These are phyloP conservation scores for Ehretia macrophylla DNA, from an alignment of 257 asterid species.

Conservation along the genomic window DNA sequence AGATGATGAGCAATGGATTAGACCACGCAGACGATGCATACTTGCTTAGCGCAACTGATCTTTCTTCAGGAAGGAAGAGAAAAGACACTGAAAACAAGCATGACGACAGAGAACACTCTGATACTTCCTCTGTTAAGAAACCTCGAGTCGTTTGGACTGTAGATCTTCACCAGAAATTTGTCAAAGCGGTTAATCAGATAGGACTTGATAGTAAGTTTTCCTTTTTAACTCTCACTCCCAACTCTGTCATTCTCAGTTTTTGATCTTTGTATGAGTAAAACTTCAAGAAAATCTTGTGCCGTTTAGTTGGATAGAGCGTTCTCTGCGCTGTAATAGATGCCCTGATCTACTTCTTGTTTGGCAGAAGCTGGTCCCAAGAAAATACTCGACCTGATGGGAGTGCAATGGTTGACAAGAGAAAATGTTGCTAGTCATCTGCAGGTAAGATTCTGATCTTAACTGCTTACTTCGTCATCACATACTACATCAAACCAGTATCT, in stretches of 20 bases:
- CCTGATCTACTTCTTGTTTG: slow-evolving; percentile 12
- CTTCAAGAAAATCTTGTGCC: not conserved
- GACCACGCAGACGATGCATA: slow-evolving; percentile 50
- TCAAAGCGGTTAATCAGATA: slow-evolving; percentile 56
- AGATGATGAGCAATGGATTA: slow-evolving; percentile 24
- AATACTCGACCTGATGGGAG: slow-evolving; percentile 83
- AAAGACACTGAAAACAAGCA: slow-evolving; percentile 45
- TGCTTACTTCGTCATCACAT: too few species aligned
- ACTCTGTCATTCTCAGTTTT: too few species aligned
- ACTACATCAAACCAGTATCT: not conserved
- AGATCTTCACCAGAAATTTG: slow-evolving; percentile 69
- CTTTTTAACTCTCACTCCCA: not conserved
- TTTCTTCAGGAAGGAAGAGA: slow-evolving; percentile 51
- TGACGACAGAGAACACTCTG: slow-evolving; percentile 44
- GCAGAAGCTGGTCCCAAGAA: slow-evolving; percentile 95
- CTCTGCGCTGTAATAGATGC: not conserved
- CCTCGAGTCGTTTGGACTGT: slow-evolving; percentile 74
- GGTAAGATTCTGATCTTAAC: slow-evolving; percentile 34
- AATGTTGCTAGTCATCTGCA: slow-evolving; percentile 94
- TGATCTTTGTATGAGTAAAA: not conserved
- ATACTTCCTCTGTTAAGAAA: slow-evolving; percentile 57
- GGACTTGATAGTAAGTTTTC: slow-evolving; percentile 61
- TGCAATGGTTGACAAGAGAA: slow-evolving; percentile 84
- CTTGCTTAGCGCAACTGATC: slow-evolving; percentile 43
- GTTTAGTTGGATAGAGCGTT: too few species aligned